These are phyloP conservation scores for Rhizomucor miehei DNA, from an alignment of 371 early-diverging fungal genomes.

Conservation along the genomic window DNA sequence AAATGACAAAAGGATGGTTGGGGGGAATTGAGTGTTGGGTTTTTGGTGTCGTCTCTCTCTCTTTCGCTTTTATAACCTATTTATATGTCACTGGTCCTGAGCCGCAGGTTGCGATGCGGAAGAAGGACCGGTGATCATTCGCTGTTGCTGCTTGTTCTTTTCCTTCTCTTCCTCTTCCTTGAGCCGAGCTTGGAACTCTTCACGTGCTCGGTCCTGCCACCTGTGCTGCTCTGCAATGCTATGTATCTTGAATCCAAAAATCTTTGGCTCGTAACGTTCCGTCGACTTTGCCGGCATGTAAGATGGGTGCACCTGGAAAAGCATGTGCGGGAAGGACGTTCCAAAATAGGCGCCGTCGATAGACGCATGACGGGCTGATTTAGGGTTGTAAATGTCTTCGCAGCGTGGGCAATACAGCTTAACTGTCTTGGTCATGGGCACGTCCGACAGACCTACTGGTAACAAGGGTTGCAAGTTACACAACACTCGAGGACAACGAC, in stretches of 20 bases:
- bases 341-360: slow-evolving; percentile 99
- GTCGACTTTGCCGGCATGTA: slow-evolving; percentile 65
- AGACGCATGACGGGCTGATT: slow-evolving; percentile 70
- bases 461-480: slow-evolving; percentile 84
- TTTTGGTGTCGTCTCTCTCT: no score
- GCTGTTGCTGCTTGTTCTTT: not conserved
- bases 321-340: slow-evolving; percentile 94
- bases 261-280: slow-evolving; percentile 88
- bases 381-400: slow-evolving; percentile 94
- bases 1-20: no score
- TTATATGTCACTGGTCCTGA: no score
- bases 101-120: no score
- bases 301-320: slow-evolving; percentile 90
- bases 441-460: slow-evolving; percentile 91
- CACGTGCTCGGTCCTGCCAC: slow-evolving; percentile 82
- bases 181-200: slow-evolving; percentile 49
- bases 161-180: slow-evolving; percentile 14
- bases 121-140: no score
- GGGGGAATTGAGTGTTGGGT: no score
- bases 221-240: slow-evolving; percentile 82
- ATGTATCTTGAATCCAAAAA: slow-evolving; percentile 96
- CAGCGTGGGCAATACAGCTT: slow-evolving; percentile 93
- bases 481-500: slow-evolving; percentile 90
- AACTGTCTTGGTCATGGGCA: slow-evolving; percentile 77
- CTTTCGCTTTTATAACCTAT: no score